Base-by-base conservation (phyloP, 345 rosid species). In the Brassica rapa region DNA sequence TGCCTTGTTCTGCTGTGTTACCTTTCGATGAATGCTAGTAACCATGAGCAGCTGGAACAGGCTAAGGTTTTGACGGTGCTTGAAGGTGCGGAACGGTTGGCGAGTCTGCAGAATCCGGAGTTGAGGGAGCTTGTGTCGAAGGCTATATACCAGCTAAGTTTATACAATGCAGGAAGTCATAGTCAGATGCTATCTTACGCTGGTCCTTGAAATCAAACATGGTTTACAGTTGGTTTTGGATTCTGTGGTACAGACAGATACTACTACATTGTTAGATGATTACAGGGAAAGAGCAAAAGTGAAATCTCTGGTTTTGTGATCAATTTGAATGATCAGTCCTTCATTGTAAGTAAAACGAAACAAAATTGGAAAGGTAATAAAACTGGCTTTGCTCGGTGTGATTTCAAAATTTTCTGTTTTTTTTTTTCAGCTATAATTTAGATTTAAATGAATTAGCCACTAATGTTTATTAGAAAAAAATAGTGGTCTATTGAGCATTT, bases 51-150 rank as follows among this genome's bases (percentile, higher is more conserved):
- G 27, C 25, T 92, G 82, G 90, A 88, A 35, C 94, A 86, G 67
- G 90, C 95, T 23, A 84, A 92, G 85, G 91, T 89, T 33, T 83
- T 90, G 84, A 88, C 84, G 49, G 90, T 86, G n/a, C 90, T 94
- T 0, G 97, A 92, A 82, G 98, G 97, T 37, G 91, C 86, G 0
- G 97, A 91, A 46, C 81, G 86, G 1, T 62, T 85, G 5, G 75
- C 85, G 37, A 75, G 85, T 43, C 83, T 88, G 6, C 93, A 89
- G 64, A 83, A 86, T 69, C 89, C 84, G 65, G 88, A 94, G 49
- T 72, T 92, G 84, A 88, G 83, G 85, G 97, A 92, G 53, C 79
- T 94, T 77, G 88, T 91, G 6, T 7, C 78, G 19, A 77, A 79
- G 79, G 97, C 97, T 0, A 76, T 84, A 19, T 83, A 84, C 68